Evolutionary conservation across 2,329 filamentous ascomycete genomes (phyloP).

Genomic region (Sporothrix brunneoviolacea): DNA sequence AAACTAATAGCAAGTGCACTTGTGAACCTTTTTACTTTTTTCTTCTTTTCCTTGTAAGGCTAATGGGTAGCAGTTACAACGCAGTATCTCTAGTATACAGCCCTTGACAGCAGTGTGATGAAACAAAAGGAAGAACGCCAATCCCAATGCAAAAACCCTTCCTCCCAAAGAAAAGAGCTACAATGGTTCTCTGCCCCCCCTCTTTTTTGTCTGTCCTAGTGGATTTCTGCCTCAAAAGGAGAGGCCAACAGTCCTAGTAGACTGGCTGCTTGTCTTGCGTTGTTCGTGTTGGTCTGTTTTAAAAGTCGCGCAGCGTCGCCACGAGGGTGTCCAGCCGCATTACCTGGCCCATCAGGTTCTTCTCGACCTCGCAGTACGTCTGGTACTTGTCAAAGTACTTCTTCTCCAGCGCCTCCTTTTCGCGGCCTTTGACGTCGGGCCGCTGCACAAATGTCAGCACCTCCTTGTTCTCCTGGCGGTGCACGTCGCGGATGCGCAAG

Average conservation of each 20-base stretch:
- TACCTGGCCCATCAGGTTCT: slow-evolving; percentile 71
- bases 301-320: slow-evolving; percentile 74
- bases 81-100: slow-evolving; percentile 1
- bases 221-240: too few species aligned
- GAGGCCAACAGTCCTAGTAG: too few species aligned
- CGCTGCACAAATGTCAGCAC: slow-evolving; percentile 78
- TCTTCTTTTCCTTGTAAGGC: background rate
- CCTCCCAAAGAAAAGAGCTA: background rate
- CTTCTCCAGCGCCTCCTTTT: slow-evolving; percentile 70
- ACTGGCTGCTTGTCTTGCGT: too few species aligned
- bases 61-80: too few species aligned
- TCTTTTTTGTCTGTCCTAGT: too few species aligned
- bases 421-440: slow-evolving; percentile 76
- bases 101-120: background rate
- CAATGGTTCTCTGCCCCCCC: background rate
- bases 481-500: slow-evolving; percentile 70
- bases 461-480: slow-evolving; percentile 63
- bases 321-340: slow-evolving; percentile 79
- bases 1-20: too few species aligned
- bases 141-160: slow-evolving; percentile 5
- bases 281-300: too few species aligned
- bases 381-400: slow-evolving; percentile 62
- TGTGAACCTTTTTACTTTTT: too few species aligned
- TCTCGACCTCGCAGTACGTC: slow-evolving; percentile 56
- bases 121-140: slow-evolving; percentile 6